Conservation (phyloP, 495 filamentous ascomycete species). For the Xylaria grammica region DNA sequence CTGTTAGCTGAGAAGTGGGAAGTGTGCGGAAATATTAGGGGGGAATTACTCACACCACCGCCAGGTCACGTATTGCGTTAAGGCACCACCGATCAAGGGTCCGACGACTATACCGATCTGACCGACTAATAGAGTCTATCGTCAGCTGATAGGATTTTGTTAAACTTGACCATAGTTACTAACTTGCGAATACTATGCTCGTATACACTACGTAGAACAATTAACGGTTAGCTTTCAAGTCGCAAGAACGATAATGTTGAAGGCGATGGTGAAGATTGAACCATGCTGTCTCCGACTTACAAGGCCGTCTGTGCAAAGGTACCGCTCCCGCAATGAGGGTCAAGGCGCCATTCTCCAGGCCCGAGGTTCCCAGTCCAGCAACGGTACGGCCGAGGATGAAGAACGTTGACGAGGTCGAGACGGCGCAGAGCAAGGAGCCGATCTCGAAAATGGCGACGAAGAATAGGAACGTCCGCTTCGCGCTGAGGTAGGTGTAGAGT, state of each 20-base stretch:
- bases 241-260: constrained; percentile 16
- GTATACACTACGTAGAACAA: constrained; percentile 1
- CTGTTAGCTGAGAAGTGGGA: constrained; percentile 53
- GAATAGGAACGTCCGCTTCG: constrained; percentile 48
- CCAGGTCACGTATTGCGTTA: constrained; percentile 59
- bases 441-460: constrained; percentile 48
- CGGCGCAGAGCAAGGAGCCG: constrained; percentile 56
- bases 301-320: constrained; percentile 44
- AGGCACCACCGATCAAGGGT: constrained; percentile 62
- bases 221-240: constrained; percentile 32
- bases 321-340: constrained; percentile 50
- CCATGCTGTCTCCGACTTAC: constrained; percentile 36
- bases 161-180: not conserved
- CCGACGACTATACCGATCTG: constrained; percentile 42
- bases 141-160: not conserved
- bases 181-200: not conserved
- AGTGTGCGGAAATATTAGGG: constrained; percentile 47
- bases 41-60: constrained; percentile 55
- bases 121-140: constrained; percentile 5
- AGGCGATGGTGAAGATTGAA: constrained; percentile 38
- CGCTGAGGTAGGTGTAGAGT: constrained; percentile 49
- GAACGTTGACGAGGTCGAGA: constrained; percentile 47
- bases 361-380: constrained; percentile 50
- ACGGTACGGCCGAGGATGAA: constrained; percentile 57
- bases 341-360: constrained; percentile 54